phyloP scores from a whole-genome alignment of 768 basidiomycete species.

The Kwoniella newhampshirensis region DNA sequence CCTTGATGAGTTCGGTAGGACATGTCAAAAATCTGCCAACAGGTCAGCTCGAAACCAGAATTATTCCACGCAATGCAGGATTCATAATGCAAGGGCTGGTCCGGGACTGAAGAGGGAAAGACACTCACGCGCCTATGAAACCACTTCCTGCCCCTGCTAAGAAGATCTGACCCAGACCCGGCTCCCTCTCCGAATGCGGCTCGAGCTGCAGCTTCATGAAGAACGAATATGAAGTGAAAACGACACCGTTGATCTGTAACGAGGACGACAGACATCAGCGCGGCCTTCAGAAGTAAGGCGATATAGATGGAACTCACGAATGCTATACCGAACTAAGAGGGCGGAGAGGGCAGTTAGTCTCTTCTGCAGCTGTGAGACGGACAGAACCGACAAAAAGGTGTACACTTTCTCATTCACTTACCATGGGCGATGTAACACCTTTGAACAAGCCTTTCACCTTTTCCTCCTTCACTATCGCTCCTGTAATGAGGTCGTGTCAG shows the following conservation, averaged over 20 bases:
- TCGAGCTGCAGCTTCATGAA: slow-evolving; percentile 69
- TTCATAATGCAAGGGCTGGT: too few species aligned
- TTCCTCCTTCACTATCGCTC: slow-evolving; percentile 47
- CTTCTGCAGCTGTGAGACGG: too few species aligned
- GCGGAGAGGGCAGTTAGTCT: too few species aligned
- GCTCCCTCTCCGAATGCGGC: slow-evolving; percentile 50
- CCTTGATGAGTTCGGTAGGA: slow-evolving; percentile 85
- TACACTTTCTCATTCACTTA: slow-evolving; percentile 52
- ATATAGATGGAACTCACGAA: slow-evolving; percentile 36
- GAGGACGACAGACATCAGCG: neutral
- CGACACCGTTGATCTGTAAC: slow-evolving; percentile 69
- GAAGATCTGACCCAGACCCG: slow-evolving; percentile 69
- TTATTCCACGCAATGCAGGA: too few species aligned
- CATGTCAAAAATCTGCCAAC: slow-evolving; percentile 67
- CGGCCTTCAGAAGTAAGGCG: neutral
- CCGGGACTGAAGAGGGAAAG: too few species aligned
- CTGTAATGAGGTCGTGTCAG: slow-evolving; percentile 13
- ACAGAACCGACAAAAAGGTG: too few species aligned
- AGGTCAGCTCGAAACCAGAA: too few species aligned
- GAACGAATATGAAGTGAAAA: slow-evolving; percentile 81
- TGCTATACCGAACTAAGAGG: slow-evolving; percentile 47
- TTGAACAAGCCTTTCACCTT: slow-evolving; percentile 51
- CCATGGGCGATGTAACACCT: slow-evolving; percentile 68
- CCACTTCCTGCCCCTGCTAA: slow-evolving; percentile 80
- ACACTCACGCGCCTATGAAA: slow-evolving; percentile 70